A percentile compares a stretch with the other conserved stretches of the same genome.
Conservation (phyloP, 1,139 yeast genomes). For the Candida sp. region DNA sequence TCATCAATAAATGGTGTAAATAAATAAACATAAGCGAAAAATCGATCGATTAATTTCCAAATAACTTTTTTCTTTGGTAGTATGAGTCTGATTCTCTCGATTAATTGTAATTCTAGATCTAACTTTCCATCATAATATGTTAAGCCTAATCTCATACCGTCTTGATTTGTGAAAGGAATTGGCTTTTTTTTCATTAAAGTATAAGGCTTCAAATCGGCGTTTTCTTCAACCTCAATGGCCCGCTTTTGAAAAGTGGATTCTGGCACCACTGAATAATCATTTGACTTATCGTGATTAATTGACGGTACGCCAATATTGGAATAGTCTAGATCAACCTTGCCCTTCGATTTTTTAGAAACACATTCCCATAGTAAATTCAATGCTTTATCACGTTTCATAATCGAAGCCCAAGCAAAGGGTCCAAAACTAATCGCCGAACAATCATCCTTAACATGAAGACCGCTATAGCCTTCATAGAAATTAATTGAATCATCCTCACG, state of each 20-base stretch:
- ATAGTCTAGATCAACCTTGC: conserved; percentile 2
- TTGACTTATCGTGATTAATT: neutral
- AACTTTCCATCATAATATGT: conserved; percentile 19
- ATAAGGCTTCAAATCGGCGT: conserved; percentile 1
- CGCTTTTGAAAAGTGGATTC: conserved; percentile 1
- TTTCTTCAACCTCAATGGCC: conserved; percentile 3
- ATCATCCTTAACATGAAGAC: conserved; percentile 14
- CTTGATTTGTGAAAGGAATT: conserved; percentile 1
- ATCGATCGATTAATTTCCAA: conserved; percentile 25
- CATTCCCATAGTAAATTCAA: conserved; percentile 20
- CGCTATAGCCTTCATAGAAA: conserved; percentile 20
- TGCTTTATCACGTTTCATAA: conserved; percentile 23
- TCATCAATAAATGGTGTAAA: conserved; percentile 31
- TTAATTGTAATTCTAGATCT: conserved; percentile 21
- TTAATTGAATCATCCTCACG: conserved; percentile 14
- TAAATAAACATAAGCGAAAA: conserved; percentile 23
- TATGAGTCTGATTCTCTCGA: conserved; percentile 23
- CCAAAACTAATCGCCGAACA: conserved; percentile 22
- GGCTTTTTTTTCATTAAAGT: conserved; percentile 1
- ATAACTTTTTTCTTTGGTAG: conserved; percentile 26
- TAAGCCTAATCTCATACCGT: conserved; percentile 3
- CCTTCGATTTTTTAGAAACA: conserved; percentile 6
- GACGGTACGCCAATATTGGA: neutral
- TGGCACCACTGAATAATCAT: neutral
- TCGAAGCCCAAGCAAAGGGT: conserved; percentile 27